A percentile compares a stretch with the other conserved stretches of the same genome.
Conservation (phyloP, 1,139 yeast species). For the Lodderomyces elongisporus region DNA sequence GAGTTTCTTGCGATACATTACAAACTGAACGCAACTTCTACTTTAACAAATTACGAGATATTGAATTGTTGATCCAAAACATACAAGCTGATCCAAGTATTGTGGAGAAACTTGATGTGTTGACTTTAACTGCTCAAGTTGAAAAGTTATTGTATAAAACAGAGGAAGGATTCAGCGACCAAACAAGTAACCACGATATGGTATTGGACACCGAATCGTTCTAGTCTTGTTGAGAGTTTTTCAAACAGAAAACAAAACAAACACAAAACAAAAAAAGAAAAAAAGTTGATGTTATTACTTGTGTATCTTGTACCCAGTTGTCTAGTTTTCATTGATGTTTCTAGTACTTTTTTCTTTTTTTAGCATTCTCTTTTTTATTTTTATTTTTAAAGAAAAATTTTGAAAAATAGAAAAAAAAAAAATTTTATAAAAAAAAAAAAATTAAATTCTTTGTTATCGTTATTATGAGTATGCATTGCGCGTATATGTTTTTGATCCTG, state of each 20-base stretch:
- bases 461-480: too few relatives aligned
- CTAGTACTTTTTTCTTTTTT: not conserved
- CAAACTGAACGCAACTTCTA: conserved; percentile 76
- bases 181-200: not conserved
- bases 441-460: too few relatives aligned
- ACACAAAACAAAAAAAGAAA: too few relatives aligned
- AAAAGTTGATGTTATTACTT: not conserved
- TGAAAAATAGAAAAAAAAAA: too few relatives aligned
- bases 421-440: too few relatives aligned
- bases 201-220: conserved; percentile 11
- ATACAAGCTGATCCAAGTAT: conserved; percentile 30
- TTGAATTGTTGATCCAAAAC: conserved; percentile 74
- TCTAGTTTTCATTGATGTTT: too few relatives aligned
- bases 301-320: not conserved
- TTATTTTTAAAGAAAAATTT: too few relatives aligned
- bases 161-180: conserved; percentile 58
- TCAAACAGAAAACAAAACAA: too few relatives aligned
- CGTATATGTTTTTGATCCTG: not conserved
- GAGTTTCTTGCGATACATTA: conserved; percentile 31
- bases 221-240: conserved; percentile 2
- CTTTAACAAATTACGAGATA: conserved; percentile 81
- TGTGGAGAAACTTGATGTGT: conserved; percentile 24
- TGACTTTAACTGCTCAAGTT: conserved; percentile 52
- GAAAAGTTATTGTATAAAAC: conserved; percentile 76
- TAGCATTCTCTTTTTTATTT: too few relatives aligned